Conservation (phyloP, 2,329 filamentous ascomycete genomes). For the Fusarium xyrophilum region DNA sequence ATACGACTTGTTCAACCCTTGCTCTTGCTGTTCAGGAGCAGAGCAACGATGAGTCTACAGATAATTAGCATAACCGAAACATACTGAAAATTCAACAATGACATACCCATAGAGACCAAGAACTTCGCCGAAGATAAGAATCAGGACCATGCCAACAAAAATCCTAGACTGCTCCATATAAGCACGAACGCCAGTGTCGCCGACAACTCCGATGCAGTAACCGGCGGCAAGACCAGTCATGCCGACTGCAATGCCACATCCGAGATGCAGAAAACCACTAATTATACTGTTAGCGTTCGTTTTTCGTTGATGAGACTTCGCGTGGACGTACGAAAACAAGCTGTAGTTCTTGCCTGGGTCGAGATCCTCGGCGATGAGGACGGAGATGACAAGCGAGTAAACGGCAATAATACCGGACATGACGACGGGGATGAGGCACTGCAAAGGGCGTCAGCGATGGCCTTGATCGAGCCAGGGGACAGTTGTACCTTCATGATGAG, state of each 20-base stretch:
- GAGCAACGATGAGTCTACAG: slow-evolving; percentile 82
- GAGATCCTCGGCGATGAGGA: slow-evolving; percentile 92
- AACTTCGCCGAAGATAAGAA: slow-evolving; percentile 98
- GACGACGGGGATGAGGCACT: slow-evolving; percentile 87
- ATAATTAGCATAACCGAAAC: slow-evolving; percentile 4
- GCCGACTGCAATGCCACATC: slow-evolving; percentile 87
- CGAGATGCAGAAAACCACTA: slow-evolving; percentile 92
- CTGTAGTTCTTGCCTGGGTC: slow-evolving; percentile 76
- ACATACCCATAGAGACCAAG: slow-evolving; percentile 93
- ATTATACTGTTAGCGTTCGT: slow-evolving; percentile 31
- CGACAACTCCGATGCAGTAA: slow-evolving; percentile 95
- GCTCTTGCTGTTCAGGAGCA: slow-evolving; percentile 91
- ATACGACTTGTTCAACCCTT: slow-evolving; percentile 56
- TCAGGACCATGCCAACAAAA: slow-evolving; percentile 98
- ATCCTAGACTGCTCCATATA: slow-evolving; percentile 97
- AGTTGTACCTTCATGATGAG: slow-evolving; percentile 83
- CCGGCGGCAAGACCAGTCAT: slow-evolving; percentile 92
- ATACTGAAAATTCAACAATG: background rate
- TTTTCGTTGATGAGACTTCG: background rate
- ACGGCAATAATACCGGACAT: slow-evolving; percentile 99
- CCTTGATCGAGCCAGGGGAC: background rate
- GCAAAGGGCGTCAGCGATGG: slow-evolving; percentile 24
- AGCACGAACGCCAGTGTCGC: slow-evolving; percentile 89
- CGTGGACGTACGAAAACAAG: slow-evolving; percentile 74
- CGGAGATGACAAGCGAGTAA: slow-evolving; percentile 95